Evolutionary conservation across 306 rosid species (phyloP).

Genomic region (Ormosia semicastrata): DNA sequence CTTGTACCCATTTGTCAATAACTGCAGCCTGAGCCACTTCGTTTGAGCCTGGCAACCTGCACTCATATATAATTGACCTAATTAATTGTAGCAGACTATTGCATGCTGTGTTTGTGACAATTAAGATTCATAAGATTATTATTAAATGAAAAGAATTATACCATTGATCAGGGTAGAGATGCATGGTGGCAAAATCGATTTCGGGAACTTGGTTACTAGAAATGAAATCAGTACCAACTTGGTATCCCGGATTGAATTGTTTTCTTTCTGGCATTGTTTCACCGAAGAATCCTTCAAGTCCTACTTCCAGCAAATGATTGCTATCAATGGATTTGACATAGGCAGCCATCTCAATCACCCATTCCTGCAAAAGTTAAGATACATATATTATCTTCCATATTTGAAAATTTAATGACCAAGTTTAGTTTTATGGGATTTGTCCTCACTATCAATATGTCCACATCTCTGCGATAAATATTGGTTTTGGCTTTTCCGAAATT

Average conservation of each 20-base stretch:
- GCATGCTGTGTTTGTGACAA: not conserved
- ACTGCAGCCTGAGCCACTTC: conserved; percentile 22
- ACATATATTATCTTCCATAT: not conserved
- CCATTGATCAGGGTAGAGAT: conserved; percentile 46
- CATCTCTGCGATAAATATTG: not conserved
- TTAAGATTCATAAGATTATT: not conserved
- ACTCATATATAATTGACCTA: not conserved
- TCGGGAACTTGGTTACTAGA: conserved; percentile 35
- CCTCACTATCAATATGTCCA: not conserved
- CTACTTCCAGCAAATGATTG: conserved; percentile 38
- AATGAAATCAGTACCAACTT: conserved; percentile 43
- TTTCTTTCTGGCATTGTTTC: conserved; percentile 27
- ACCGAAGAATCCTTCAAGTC: conserved; percentile 49
- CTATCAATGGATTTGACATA: conserved; percentile 39
- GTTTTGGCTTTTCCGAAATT: not conserved
- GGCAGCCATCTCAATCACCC: conserved; percentile 46
- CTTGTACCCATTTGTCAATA: conserved; percentile 31
- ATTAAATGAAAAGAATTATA: not conserved
- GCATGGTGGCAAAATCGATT: conserved; percentile 44
- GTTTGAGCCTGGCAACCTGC: conserved; percentile 21
- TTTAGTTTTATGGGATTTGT: not conserved
- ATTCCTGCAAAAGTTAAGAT: conserved; percentile 16
- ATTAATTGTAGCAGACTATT: not conserved
- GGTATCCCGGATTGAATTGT: conserved; percentile 37
- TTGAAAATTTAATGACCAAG: not conserved